Evolutionary conservation across 164 flowering plant genomes (phyloP), one percentile per base, ranked within the genome.

Genomic region (Sedum album): DNA sequence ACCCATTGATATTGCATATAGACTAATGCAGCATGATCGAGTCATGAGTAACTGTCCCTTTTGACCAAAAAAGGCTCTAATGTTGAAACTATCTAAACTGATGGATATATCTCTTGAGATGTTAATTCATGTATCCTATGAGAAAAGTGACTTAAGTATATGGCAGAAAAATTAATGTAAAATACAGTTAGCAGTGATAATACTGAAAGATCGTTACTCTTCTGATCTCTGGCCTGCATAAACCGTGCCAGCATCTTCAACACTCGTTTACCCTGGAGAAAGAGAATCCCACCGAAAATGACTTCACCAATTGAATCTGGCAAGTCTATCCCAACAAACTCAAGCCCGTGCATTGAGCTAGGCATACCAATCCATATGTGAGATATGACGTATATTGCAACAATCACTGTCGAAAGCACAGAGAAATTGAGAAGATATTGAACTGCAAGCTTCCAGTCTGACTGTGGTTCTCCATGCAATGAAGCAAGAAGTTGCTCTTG

Each of bases 231-330:
- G 60, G 98, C 98, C 76, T 81, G 88, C 87, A 94, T 85, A 80
- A 89, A 94, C 31, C 90, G 95, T 55, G 95, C 82, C 64, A 91
- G 76, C 73, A 84, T 77, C 72, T 80, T 80, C 60, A 89, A 80
- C 69, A 84, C 84, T 49, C 90, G 82, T 74, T 87, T 73, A 18
- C 83, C 88, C 75, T 91, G 97, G 71, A 94, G 89, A 78, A 87
- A 90, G 69, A 94, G 77, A 31, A 94, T 73, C 46, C 82, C 89
- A 76, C 86, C 79, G 31, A 88, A 94, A 69, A 91, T 76, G 68
- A 91, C 74, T 78, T 91, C 98, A 67, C 96, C 98, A 76, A 94
- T 75, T 67, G 97, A 91, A 79, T 94, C 98, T 46, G 98, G 98
- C 76, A 94, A 82, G 77, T 94, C 98, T 42, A 94, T 83, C 60